Base-by-base conservation (phyloP, 495 filamentous ascomycete species). In the Xylaria intraflava region DNA sequence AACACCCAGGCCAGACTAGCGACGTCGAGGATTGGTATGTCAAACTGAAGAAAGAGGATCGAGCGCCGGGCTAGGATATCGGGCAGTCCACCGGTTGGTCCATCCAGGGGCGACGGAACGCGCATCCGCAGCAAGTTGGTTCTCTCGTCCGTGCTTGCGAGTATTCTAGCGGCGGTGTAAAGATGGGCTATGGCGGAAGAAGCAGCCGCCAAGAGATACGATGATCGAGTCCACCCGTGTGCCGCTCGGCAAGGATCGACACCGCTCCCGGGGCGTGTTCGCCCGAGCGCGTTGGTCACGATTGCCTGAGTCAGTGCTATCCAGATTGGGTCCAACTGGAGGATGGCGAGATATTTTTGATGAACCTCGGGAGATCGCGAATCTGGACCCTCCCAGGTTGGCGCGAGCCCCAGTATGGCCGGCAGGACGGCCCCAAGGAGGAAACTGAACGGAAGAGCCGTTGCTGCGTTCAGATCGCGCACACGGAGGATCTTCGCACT, bases 21-120 rank as follows among this genome's bases (percentile, higher is more conserved):
- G 2, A 58, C 26, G n/a, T 43, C 43, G 30, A 60, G 55, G 45
- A 64, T 64, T 12, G 54, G 53, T 14, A 55, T n/a, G 51, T 64
- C 61, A 20, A 49, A 61, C 40, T 64, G 57, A 9, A 64, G 54
- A 31, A 58, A 64, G 6, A 64, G 49, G 39, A 53, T 62, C 4
- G 62, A 45, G 1, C 59, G 56, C 2, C 50, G 38, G 11, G 52
- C 54, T 22, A 64, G 26, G 10, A 52, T 29, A 20, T 61, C 29
- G n/a, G 51, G 43, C 11, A 42, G 2, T 6, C 31, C 43, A 9
- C 49, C 48, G 26, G 55, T 20, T 11, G 56, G 59, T 1, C 59
- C 55, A 4, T 38, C 24, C 8, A 22, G 33, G 16, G 41, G 45
- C 29, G 29, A 50, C 2, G 59, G 59, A 31, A 62, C 31, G 23